Evolutionary conservation across 2,329 filamentous ascomycete genomes (phyloP).

Genomic region (Neopestalotiopsis sp.): DNA sequence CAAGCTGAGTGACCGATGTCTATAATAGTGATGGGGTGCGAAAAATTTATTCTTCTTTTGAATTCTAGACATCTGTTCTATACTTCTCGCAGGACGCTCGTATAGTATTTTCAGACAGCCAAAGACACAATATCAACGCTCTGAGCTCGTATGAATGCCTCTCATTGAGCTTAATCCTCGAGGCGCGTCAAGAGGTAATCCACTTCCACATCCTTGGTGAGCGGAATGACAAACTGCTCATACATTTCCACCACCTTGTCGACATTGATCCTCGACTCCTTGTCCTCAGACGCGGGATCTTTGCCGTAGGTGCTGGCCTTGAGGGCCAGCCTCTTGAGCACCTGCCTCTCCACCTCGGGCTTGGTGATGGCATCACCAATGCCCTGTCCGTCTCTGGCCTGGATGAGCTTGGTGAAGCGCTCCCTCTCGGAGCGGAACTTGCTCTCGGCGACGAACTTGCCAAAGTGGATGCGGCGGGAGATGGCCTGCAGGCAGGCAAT

Average conservation of each 20-base stretch:
- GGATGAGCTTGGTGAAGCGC: constrained; percentile 81
- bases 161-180: neutral
- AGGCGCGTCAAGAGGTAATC: constrained; percentile 97
- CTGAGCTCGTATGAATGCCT: neutral
- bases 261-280: constrained; percentile 83
- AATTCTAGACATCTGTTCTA: constrained; percentile 4
- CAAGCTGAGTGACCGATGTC: no score
- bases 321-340: constrained; percentile 81
- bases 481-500: constrained; percentile 89
- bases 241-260: constrained; percentile 93
- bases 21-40: no score
- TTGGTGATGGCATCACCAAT: constrained; percentile 94
- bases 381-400: constrained; percentile 76
- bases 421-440: constrained; percentile 89
- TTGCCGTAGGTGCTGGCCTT: constrained; percentile 95
- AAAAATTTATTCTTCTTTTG: neutral
- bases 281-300: constrained; percentile 73
- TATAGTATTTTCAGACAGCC: no score
- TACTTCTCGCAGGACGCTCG: neutral
- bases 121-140: no score
- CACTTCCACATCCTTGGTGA: constrained; percentile 98
- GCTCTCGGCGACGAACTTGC: constrained; percentile 96
- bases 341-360: constrained; percentile 84
- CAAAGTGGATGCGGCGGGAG: constrained; percentile 91
- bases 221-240: constrained; percentile 88